These are phyloP conservation scores for Harrya chromipes DNA, from an alignment of 768 basidiomycete genomes.

Conservation along the genomic window DNA sequence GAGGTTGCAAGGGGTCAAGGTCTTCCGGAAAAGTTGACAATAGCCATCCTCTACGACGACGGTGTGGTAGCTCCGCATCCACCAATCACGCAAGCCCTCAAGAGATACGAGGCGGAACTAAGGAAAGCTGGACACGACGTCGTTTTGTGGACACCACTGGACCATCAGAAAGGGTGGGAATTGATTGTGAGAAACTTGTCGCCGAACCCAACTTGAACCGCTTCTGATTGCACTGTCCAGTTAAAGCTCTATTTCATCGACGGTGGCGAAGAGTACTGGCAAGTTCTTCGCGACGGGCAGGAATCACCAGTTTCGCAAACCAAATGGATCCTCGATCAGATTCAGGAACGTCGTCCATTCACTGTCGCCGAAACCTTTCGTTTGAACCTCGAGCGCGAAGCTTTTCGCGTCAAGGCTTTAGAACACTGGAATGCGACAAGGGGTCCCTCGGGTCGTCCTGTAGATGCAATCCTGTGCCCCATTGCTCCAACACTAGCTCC, in stretches of 20 bases:
- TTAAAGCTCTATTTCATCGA: conserved; percentile 48
- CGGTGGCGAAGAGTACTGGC: conserved; percentile 44
- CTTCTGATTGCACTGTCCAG: conserved; percentile 20
- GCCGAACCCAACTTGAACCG: background rate
- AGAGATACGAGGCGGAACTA: conserved; percentile 37
- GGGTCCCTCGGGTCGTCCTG: conserved; percentile 37
- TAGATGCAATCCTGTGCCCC: conserved; percentile 49
- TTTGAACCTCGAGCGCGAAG: conserved; percentile 43
- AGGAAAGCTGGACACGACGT: conserved; percentile 49
- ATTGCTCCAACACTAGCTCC: conserved; percentile 46
- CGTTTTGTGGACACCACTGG: conserved; percentile 45
- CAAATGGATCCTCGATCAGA: conserved; percentile 42
- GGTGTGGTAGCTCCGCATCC: conserved; percentile 50
- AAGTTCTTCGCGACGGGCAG: conserved; percentile 31
- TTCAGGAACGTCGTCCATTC: conserved; percentile 36
- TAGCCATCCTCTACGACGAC: conserved; percentile 51
- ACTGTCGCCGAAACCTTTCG: conserved; percentile 42
- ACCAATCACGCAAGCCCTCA: conserved; percentile 42
- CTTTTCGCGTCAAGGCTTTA: conserved; percentile 38
- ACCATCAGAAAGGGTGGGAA: conserved; percentile 45
- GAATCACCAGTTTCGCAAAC: conserved; percentile 43
- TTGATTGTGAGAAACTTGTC: conserved; percentile 36
- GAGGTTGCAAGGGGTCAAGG: conserved; percentile 36
- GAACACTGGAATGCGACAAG: conserved; percentile 44
- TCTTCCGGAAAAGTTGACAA: conserved; percentile 39